phyloP scores from a whole-genome alignment of 768 basidiomycete genomes.

The Botryobasidium botryosum region DNA sequence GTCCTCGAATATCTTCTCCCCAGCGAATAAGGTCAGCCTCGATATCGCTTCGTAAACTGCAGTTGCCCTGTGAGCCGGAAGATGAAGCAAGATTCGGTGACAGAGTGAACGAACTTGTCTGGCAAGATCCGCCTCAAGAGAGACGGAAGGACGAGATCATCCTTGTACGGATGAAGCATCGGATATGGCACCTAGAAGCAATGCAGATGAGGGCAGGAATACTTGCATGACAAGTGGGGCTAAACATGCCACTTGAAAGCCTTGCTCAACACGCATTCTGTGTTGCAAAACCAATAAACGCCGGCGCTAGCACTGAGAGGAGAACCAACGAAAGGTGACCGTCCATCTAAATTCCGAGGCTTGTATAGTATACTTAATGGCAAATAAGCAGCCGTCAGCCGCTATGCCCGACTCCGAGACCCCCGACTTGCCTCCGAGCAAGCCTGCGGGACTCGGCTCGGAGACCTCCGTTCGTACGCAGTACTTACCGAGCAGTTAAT shows the following conservation, averaged over 20 bases:
- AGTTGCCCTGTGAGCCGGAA: constrained; percentile 22
- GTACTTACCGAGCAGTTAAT: no score
- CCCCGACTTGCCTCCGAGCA: no score
- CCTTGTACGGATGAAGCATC: constrained; percentile 42
- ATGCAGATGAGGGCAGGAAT: not conserved
- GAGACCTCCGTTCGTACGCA: no score
- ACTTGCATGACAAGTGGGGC: constrained; percentile 5
- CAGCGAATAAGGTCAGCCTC: constrained; percentile 42
- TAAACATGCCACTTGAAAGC: constrained; percentile 37
- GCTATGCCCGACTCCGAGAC: no score
- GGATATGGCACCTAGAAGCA: constrained; percentile 31
- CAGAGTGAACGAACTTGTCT: constrained; percentile 19
- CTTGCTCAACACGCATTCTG: constrained; percentile 55
- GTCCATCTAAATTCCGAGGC: no score
- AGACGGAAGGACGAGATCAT: constrained; percentile 44
- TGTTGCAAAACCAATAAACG: no score
- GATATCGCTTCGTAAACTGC: constrained; percentile 23
- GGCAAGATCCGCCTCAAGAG: constrained; percentile 44
- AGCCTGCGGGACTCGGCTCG: no score
- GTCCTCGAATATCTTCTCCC: constrained; percentile 21
- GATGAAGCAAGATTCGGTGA: not conserved
- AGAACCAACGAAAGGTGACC: no score
- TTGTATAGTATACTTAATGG: no score
- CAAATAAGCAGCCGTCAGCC: no score
- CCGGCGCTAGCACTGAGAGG: no score